phyloP scores from a whole-genome alignment of 257 asterid species.

The Solanum neorickii region DNA sequence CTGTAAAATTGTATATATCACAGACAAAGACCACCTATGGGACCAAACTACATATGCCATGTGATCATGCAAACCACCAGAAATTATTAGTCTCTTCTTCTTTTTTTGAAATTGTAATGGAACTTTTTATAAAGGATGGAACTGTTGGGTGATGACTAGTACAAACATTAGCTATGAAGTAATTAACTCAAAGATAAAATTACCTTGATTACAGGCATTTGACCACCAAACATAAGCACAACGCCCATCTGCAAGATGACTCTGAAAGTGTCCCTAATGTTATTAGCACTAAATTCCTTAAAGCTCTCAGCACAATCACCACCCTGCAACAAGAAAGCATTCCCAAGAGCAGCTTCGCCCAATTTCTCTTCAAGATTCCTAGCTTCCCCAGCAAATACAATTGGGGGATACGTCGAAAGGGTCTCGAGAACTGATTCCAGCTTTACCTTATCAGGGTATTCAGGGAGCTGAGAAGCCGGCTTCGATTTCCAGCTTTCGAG shows the following conservation, averaged over 20 bases:
- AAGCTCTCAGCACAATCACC: slow-evolving; percentile 93
- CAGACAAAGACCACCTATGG: background rate
- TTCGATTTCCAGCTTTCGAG: slow-evolving; percentile 63
- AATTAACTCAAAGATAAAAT: background rate
- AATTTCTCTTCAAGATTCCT: slow-evolving; percentile 62
- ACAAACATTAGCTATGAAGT: background rate
- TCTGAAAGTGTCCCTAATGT: slow-evolving; percentile 70
- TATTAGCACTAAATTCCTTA: slow-evolving; percentile 69
- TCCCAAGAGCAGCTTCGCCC: slow-evolving; percentile 63
- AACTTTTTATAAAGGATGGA: background rate
- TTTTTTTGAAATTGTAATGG: too few species aligned
- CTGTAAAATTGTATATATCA: background rate
- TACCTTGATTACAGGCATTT: slow-evolving; percentile 76
- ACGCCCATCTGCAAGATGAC: slow-evolving; percentile 81
- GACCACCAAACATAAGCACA: slow-evolving; percentile 84
- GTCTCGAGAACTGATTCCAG: slow-evolving; percentile 53
- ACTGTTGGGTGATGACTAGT: background rate
- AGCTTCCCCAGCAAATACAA: slow-evolving; percentile 82
- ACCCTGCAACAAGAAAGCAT: slow-evolving; percentile 66
- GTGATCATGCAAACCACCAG: background rate
- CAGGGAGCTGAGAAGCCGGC: slow-evolving; percentile 56
- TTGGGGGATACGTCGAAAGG: slow-evolving; percentile 61
- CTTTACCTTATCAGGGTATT: slow-evolving; percentile 33
- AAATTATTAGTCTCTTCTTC: background rate
- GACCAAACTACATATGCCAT: background rate